Evolutionary conservation across 257 asterid genomes (phyloP).

Genomic region (Rehmannia glutinosa): DNA sequence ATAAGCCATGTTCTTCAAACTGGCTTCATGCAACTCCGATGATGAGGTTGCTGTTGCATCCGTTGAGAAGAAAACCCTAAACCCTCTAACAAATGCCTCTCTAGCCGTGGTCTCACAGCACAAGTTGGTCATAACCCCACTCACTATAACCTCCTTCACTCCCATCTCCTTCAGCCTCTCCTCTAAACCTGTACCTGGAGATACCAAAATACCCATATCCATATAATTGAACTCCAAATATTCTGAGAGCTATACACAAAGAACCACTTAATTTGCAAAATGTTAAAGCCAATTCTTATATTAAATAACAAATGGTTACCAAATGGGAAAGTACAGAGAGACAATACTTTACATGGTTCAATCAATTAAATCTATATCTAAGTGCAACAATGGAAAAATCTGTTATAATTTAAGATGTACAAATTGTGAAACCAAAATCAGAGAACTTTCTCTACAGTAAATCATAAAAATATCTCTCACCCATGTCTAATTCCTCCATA

Average conservation of each 20-base stretch:
- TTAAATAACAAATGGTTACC: background rate
- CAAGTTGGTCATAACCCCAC: constrained; percentile 74
- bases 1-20: constrained; percentile 69
- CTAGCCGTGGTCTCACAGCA: constrained; percentile 85
- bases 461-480: no score
- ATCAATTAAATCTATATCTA: background rate
- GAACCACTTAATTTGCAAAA: background rate
- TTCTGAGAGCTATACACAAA: background rate
- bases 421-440: background rate
- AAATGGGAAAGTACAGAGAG: background rate
- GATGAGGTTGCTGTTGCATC: constrained; percentile 74
- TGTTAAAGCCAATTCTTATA: background rate
- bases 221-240: no score
- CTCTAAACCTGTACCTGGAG: constrained; percentile 59
- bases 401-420: background rate
- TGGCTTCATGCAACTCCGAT: constrained; percentile 60
- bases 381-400: background rate
- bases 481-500: no score
- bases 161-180: constrained; percentile 50
- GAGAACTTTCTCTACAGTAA: background rate
- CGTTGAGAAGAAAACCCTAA: constrained; percentile 65
- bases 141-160: constrained; percentile 64
- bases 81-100: constrained; percentile 68
- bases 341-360: background rate
- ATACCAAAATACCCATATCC: no score